Base-by-base conservation (phyloP, 2,329 filamentous ascomycete species). In the Huntiella abstrusa region DNA sequence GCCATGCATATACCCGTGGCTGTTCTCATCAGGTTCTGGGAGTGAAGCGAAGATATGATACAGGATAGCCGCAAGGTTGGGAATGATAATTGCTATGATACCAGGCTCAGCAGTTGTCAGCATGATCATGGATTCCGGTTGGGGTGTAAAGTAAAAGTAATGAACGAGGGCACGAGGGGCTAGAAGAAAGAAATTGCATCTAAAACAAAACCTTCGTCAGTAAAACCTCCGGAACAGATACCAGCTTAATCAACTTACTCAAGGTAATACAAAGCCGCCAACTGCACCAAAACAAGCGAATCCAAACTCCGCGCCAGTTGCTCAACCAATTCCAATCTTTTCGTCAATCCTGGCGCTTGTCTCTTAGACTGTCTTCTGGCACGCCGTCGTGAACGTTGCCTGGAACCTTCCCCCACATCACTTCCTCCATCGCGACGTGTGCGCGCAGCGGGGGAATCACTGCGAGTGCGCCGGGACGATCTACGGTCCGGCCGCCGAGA, bases 221-320 rank as follows among this genome's bases (percentile, higher is more conserved):
- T 51, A 10, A 8, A 28, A 7, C 3, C 22, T 32, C 45, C 33
- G 11, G 6, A 22, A 33, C 19, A 13, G 4, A 2, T 13, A 33
- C 11, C 33, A 7, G 12, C 10, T 12, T 10, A 17, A 33, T 46
- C 22, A 37, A 57, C 70, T 47, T 64, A 81, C 77, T 82, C 77
- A 70, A 81, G 75, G 58, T 80, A 81, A 57, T 82, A 82, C 53
- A 81, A 54, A 38, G 70, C 67, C 55, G 73, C 77, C 48, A 81
- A 63, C 62, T 81, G 75, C 36, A 70, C 71, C 57, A 76, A 77
- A 42, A 79, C 69, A 40, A 80, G 55, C 54, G 71, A 68, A 61
- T 82, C 77, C 49, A 81, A 62, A 51, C 68, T 73, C 54, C 66
- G 64, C 53, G 77, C 69, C 50, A 81, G 63, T 53, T 76, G 69